Evolutionary conservation across 2,329 filamentous ascomycete genomes (phyloP).

Genomic region (Apiospora malaysiana): DNA sequence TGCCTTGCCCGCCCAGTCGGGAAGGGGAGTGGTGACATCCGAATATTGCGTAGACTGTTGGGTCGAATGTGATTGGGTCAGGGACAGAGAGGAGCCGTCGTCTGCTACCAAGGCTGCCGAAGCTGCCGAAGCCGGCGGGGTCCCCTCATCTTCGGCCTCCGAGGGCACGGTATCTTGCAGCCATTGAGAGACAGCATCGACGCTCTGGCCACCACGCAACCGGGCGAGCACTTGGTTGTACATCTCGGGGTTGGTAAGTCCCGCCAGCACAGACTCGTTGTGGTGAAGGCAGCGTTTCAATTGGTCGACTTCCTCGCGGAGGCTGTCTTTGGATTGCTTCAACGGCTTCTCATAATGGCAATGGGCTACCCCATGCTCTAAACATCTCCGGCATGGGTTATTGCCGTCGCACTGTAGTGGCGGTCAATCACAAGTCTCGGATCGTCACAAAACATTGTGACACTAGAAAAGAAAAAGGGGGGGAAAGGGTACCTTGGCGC

Average conservation of each 20-base stretch:
- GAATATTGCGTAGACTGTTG: conserved; percentile 31
- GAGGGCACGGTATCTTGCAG: conserved; percentile 43
- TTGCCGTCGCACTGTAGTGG: conserved; percentile 61
- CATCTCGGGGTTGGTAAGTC: no score
- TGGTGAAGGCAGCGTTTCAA: conserved; percentile 60
- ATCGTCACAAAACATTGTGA: background rate
- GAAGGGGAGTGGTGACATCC: conserved; percentile 23
- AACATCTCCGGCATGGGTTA: conserved; percentile 61
- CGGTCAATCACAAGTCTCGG: no score
- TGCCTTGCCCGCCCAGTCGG: conserved; percentile 39
- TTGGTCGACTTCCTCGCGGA: conserved; percentile 64
- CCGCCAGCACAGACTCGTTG: conserved; percentile 59
- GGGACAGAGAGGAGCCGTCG: conserved; percentile 28
- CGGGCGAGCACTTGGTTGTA: conserved; percentile 54
- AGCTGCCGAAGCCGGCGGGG: background rate
- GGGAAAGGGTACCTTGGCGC: conserved; percentile 57
- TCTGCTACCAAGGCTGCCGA: no score
- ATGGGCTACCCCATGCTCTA: conserved; percentile 56
- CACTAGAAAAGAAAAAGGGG: conserved; percentile 7
- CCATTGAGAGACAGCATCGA: conserved; percentile 63
- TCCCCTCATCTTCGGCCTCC: conserved; percentile 26
- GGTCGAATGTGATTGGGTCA: conserved; percentile 24
- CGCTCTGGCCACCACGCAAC: conserved; percentile 57
- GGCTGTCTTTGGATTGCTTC: conserved; percentile 67
- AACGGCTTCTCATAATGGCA: conserved; percentile 68